These are phyloP conservation scores for Pseudonitzschia multiseries DNA, from an alignment of 108 stramenopile genomes.

Conservation along the genomic window DNA sequence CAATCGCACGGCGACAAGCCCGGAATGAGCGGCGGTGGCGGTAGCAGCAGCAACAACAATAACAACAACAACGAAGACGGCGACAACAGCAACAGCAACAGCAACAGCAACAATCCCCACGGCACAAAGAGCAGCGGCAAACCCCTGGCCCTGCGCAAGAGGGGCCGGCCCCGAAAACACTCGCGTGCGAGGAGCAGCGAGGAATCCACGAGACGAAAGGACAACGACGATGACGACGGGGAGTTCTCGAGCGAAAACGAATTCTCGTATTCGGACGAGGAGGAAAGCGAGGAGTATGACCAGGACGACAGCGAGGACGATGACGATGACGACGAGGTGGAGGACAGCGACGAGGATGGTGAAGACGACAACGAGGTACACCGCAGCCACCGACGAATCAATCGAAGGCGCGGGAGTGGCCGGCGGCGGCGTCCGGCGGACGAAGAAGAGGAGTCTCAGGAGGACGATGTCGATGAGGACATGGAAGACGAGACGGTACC, in stretches of 20 bases:
- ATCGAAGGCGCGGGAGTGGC: slow-evolving; percentile 11
- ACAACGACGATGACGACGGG: slow-evolving; percentile 24
- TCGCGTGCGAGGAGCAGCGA: slow-evolving; percentile 5
- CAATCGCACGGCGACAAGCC: slow-evolving; percentile 16
- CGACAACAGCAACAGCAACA: slow-evolving; percentile 15
- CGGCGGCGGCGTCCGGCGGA: not conserved
- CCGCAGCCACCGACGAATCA: slow-evolving; percentile 21
- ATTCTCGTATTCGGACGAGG: slow-evolving; percentile 29
- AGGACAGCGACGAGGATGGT: slow-evolving; percentile 25
- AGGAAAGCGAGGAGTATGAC: slow-evolving; percentile 28
- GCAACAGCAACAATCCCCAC: slow-evolving; percentile 3
- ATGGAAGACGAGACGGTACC: slow-evolving; percentile 11
- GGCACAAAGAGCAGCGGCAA: slow-evolving; percentile 14
- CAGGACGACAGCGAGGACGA: slow-evolving; percentile 21
- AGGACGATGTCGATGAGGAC: not conserved
- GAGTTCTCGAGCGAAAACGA: slow-evolving; percentile 46
- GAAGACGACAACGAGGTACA: slow-evolving; percentile 22
- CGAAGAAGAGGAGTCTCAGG: slow-evolving; percentile 18
- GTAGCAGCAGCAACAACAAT: slow-evolving; percentile 10
- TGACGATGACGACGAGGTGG: slow-evolving; percentile 32
- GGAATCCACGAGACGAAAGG: not conserved
- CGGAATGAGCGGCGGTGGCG: not conserved
- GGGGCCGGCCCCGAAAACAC: slow-evolving; percentile 46
- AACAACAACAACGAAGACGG: not conserved
- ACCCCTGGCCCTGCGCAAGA: slow-evolving; percentile 26